phyloP scores from a whole-genome alignment of 495 filamentous ascomycete genomes.

The Choiromyces venosus region DNA sequence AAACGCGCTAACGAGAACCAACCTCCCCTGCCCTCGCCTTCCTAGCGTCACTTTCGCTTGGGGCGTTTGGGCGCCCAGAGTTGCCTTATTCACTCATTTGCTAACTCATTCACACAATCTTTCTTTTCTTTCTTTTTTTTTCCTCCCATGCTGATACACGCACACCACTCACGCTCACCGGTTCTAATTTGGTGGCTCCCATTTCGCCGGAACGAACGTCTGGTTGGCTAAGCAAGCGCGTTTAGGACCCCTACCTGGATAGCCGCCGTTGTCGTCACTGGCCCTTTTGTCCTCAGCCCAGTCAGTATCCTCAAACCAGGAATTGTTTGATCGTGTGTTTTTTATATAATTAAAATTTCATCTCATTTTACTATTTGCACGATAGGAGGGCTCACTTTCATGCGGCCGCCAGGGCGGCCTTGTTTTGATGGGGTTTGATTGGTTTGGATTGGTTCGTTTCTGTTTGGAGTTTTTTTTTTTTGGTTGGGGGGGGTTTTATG shows the following conservation, averaged over 20 bases:
- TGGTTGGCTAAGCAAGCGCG: not conserved
- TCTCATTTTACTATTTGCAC: not conserved
- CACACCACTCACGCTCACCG: not conserved
- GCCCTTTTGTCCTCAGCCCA: not conserved
- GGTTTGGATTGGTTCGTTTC: not conserved
- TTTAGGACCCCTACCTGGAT: not conserved
- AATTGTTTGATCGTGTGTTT: not conserved
- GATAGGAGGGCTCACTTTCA: not conserved
- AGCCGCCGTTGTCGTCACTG: not conserved
- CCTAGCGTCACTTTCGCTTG: not conserved
- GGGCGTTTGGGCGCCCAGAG: not conserved
- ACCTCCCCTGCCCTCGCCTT: not conserved
- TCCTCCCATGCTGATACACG: not conserved
- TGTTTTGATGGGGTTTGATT: not conserved
- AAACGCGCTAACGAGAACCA: not conserved
- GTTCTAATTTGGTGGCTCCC: not conserved
- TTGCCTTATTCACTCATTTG: not conserved
- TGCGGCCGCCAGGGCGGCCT: not conserved
- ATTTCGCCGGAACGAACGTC: not conserved
- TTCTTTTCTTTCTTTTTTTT: not conserved
- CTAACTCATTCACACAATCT: not conserved
- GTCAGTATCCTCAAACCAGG: not conserved
- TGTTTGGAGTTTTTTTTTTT: not conserved
- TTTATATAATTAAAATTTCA: not conserved
- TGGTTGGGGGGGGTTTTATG: not conserved